Evolutionary conservation across 2,329 filamentous ascomycete genomes (phyloP).

Genomic region (Amauroascus niger): DNA sequence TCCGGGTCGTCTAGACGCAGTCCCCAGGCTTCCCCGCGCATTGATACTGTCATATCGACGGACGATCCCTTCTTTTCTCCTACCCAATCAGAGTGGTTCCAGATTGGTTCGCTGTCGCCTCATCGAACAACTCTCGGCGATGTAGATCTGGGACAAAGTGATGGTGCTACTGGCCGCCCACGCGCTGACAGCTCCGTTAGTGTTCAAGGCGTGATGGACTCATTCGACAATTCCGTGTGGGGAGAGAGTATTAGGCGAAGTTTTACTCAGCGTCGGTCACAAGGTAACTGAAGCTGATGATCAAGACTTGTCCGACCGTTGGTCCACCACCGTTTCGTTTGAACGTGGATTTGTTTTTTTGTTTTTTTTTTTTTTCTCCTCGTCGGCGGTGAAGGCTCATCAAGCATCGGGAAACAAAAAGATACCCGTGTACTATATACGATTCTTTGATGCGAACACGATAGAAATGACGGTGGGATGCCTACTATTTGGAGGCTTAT

Average conservation of each 20-base stretch:
- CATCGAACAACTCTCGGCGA: slow-evolving; percentile 17
- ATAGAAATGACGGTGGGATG: slow-evolving; percentile 9
- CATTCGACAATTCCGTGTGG: slow-evolving; percentile 84
- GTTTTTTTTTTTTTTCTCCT: background rate
- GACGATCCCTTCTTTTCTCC: slow-evolving; percentile 30
- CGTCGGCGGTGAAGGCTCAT: background rate
- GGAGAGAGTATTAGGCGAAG: slow-evolving; percentile 84
- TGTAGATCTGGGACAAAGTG: slow-evolving; percentile 13
- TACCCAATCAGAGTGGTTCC: slow-evolving; percentile 42
- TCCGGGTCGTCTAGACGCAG: slow-evolving; percentile 20
- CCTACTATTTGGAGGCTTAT: background rate
- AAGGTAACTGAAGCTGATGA: slow-evolving; percentile 4
- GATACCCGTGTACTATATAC: slow-evolving; percentile 12
- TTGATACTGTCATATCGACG: slow-evolving; percentile 32
- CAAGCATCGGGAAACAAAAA: background rate
- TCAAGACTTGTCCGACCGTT: background rate
- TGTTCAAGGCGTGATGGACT: slow-evolving; percentile 67
- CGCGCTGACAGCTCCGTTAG: slow-evolving; percentile 52
- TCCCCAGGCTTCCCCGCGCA: slow-evolving; percentile 47
- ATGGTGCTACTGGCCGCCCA: slow-evolving; percentile 11
- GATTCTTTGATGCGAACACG: slow-evolving; percentile 13
- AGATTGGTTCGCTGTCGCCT: slow-evolving; percentile 43
- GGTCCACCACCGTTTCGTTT: background rate
- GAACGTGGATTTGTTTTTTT: too few relatives aligned
- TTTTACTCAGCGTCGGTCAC: slow-evolving; percentile 56